Conservation (phyloP, 73 alveolate species). For the Tetrahymena thermophila region DNA sequence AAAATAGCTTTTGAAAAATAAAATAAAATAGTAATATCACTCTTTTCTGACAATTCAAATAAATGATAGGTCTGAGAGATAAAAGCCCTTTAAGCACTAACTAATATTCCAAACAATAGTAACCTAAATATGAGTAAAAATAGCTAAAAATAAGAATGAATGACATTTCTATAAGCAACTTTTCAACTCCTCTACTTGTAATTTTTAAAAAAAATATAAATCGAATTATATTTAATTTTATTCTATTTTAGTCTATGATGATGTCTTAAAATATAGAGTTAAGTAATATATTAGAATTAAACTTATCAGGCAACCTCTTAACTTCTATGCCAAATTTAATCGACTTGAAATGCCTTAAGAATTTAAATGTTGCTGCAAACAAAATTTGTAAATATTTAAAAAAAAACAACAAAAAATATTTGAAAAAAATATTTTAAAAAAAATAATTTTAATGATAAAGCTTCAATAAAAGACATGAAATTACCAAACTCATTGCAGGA, state of each 20-base stretch:
- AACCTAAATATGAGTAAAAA: neutral
- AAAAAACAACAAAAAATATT: neutral
- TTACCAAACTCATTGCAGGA: neutral
- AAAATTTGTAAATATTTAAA: neutral
- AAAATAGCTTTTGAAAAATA: no score
- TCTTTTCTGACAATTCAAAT: no score
- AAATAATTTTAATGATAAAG: neutral
- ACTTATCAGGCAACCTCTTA: neutral
- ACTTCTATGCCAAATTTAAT: neutral
- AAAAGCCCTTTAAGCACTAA: neutral
- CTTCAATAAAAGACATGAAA: neutral
- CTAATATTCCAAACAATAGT: neutral
- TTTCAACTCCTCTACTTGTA: neutral
- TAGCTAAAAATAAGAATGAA: neutral
- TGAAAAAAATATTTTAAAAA: no score
- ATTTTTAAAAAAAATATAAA: neutral
- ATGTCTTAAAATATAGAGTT: neutral
- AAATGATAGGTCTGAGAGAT: neutral
- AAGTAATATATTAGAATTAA: neutral
- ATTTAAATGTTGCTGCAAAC: neutral
- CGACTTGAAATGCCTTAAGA: neutral
- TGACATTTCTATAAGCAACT: neutral
- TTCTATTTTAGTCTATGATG: neutral
- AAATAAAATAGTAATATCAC: no score
- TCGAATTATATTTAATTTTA: neutral